Percentiles rank a stretch among this genome's conserved stretches.
Conservation (phyloP, 2,329 filamentous ascomycete species). For the Tolypocladium inflatum region DNA sequence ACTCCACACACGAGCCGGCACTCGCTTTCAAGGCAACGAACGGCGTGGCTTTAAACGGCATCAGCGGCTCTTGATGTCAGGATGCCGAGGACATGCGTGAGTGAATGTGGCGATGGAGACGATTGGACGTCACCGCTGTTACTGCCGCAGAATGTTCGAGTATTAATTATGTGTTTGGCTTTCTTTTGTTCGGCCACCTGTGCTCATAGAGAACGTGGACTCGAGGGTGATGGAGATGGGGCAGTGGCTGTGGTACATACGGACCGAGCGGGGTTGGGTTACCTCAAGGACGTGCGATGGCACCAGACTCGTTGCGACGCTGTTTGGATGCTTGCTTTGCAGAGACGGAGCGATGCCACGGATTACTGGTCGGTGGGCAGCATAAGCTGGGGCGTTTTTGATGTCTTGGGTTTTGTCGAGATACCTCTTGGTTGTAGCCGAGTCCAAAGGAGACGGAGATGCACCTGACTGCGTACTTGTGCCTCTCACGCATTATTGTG, state of each 20-base stretch:
- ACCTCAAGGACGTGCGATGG: background rate
- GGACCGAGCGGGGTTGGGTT: background rate
- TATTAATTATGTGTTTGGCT: background rate
- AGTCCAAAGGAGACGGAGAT: slow-evolving; percentile 2
- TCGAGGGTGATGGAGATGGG: background rate
- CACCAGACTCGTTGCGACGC: background rate
- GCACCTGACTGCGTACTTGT: background rate
- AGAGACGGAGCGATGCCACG: background rate
- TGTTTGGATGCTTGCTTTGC: slow-evolving; percentile 8
- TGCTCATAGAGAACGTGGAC: background rate
- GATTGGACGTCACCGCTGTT: background rate
- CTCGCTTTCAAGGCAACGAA: slow-evolving; percentile 10
- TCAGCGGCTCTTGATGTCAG: slow-evolving; percentile 12
- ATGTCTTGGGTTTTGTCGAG: slow-evolving; percentile 5
- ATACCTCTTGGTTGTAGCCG: slow-evolving; percentile 7
- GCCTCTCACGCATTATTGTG: no score
- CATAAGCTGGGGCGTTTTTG: slow-evolving; percentile 10
- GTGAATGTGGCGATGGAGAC: background rate
- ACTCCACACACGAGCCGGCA: slow-evolving; percentile 8
- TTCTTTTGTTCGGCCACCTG: background rate
- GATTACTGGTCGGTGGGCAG: background rate
- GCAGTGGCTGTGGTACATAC: background rate
- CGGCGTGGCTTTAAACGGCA: slow-evolving; percentile 18
- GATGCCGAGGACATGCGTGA: background rate
- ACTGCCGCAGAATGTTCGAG: background rate